Base-by-base conservation (phyloP, 2,329 filamentous ascomycete species). In the Aspergillus hortae region DNA sequence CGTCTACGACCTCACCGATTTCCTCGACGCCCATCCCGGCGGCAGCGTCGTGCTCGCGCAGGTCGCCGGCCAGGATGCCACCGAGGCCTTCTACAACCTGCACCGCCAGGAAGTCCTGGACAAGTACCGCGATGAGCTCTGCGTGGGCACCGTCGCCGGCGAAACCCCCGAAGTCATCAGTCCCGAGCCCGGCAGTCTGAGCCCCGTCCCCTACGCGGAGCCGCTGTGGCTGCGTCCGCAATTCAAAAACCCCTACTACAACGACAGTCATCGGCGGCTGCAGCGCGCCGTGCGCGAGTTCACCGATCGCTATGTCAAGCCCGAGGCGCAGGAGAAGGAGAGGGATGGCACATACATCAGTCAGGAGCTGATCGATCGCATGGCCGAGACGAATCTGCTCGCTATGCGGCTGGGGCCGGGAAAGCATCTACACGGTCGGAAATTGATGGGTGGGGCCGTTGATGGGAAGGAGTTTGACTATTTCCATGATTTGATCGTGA, bases 31-130 rank as follows among this genome's bases (percentile, higher is more conserved):
- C 19, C 90, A 95, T 65, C 90, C 90, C 0, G 90, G 90, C 61
- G 90, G 90, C 63, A 84, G 86, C 63, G 85, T 88, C 41, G 90
- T 95, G 21, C 82, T 95, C 35, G 80, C 82, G 49, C 89, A 95
- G 72, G 83, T 92, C 44, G 90, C 88, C 27, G 90, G 90, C 56
- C 81, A 84, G 59, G 90, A 95, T 66, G 89, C 90, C 46, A 95
- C 90, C 2, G 76, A 80, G 33, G 87, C 87, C 51, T 95, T 95
- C 73, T 95, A 95, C 82, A 95, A 95, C 77, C 84, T 96, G 48
- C 91, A 96, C 75, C 80, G 90, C 23, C 90, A 95, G 61, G 90
- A 95, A 72, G 89, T 95, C n/a, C 80, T 95, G 10, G 77, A 85
- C 55, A 91, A 91, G 70, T 95, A 95, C 77, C 61, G 63, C n/a